phyloP scores from a whole-genome alignment of 2,329 filamentous ascomycete species.

The Cladophialophora psammophila region DNA sequence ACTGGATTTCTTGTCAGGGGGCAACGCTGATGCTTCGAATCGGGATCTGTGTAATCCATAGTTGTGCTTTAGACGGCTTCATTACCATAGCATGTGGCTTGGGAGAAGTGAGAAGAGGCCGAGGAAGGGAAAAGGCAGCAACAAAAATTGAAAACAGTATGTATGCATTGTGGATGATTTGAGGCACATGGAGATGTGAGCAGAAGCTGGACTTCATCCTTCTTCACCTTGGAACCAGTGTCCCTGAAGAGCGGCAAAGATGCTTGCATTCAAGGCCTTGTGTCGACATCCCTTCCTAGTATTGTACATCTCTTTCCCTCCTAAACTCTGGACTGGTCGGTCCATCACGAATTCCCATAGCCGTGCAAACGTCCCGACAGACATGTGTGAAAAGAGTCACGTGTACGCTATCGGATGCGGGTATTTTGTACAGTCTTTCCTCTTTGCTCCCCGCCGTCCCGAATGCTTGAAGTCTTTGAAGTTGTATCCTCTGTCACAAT shows the following conservation, averaged over 20 bases:
- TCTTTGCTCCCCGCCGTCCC: neutral
- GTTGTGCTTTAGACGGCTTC: neutral
- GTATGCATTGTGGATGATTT: neutral
- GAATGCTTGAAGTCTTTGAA: neutral
- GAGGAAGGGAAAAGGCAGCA: neutral
- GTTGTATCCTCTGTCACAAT: neutral
- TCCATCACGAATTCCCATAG: neutral
- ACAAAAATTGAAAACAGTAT: neutral
- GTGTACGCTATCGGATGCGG: neutral
- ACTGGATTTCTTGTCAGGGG: neutral
- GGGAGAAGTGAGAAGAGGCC: neutral
- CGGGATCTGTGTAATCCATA: neutral
- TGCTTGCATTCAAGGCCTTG: neutral
- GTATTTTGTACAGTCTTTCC: constrained; percentile 13
- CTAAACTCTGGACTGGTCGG: neutral
- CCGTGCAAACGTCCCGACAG: neutral
- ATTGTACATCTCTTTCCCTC: constrained; percentile 15
- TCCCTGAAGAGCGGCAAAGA: neutral
- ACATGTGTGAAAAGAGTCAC: neutral
- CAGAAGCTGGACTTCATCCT: neutral
- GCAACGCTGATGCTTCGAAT: neutral
- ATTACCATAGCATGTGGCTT: neutral
- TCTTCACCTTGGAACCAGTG: neutral
- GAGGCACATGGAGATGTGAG: neutral
- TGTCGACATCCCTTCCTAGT: neutral